Base-by-base conservation (phyloP, 768 basidiomycete species). In the Mycena sanguinolenta region DNA sequence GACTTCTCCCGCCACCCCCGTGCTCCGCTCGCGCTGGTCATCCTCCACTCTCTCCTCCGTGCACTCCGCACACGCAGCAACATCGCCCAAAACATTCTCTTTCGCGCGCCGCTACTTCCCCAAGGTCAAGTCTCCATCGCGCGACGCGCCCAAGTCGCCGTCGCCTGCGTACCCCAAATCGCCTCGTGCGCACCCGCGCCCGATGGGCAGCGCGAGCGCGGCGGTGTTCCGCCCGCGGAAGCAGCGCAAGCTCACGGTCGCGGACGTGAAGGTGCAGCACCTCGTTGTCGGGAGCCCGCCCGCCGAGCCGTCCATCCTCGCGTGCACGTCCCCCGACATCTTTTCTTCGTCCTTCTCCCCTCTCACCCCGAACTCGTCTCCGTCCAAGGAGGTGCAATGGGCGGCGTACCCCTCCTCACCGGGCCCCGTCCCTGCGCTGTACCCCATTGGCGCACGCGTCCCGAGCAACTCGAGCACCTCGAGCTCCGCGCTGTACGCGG, bases 21-120 rank as follows among this genome's bases (percentile, higher is more conserved):
- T 39, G 10, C 63, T 85, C 62, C 81, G 84, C 67, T 87, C 85
- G 57, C 84, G 85, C 71, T 87, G 86, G 86, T 86, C 84, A 28
- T 78, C 80, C 16, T 86, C 85, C 36, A 86, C 85, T n/a, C 76
- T 83, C 52, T 77, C 77, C 38, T 75, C 71, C 50, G 27, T 68
- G 1, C 50, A 79, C 23, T 77, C 77, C n/a, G 81, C 85, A 38
- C 64, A 81, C 49, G 73, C 76, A 72, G 58, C 68, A 5, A 65
- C 75, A 1, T 65, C 80, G 2, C 59, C 81, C 30, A 79, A 74
- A 17, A 80, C 80, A 21, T 65, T 68, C 38, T 58, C 63, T 2
- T 68, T 68, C 49, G 63, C 65, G 58, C 58, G 80, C 32, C 76
- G 65, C 30, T 73, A 61, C 27, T 78, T 78, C 27, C 76, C 80